Conservation (phyloP, 2,329 filamentous ascomycete species). For the Alternaria dauci region DNA sequence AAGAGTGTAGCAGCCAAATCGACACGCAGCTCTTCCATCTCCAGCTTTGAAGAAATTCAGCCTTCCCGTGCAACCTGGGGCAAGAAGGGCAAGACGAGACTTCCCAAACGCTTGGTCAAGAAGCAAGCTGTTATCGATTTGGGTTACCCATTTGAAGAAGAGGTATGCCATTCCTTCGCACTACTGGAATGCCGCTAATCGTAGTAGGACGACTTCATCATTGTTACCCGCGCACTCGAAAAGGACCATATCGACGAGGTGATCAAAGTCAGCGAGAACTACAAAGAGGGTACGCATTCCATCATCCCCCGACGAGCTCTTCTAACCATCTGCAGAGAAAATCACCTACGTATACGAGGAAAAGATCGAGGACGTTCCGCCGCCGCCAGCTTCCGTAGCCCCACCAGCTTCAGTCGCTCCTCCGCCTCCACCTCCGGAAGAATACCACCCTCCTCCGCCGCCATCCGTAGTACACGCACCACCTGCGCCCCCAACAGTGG, state of each 20-base stretch:
- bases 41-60: constrained; percentile 52
- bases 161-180: constrained; percentile 63
- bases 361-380: constrained; percentile 22
- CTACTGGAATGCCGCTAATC: constrained; percentile 37
- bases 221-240: constrained; percentile 84
- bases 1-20: constrained; percentile 44
- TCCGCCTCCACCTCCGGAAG: constrained; percentile 31
- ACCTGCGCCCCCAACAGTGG: constrained; percentile 33
- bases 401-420: constrained; percentile 23
- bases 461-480: constrained; percentile 27
- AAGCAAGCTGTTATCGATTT: constrained; percentile 83
- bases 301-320: neutral
- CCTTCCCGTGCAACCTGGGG: constrained; percentile 47
- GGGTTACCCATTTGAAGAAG: constrained; percentile 85
- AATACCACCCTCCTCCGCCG: constrained; percentile 26
- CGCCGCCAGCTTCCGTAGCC: constrained; percentile 27
- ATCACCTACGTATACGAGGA: constrained; percentile 50
- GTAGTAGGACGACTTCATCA: constrained; percentile 75
- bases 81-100: constrained; percentile 84
- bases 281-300: constrained; percentile 59
- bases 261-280: constrained; percentile 81
- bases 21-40: constrained; percentile 51
- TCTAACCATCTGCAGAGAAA: constrained; percentile 39
- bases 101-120: constrained; percentile 81
- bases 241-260: constrained; percentile 93